Percentiles rank a stretch among this genome's conserved stretches.
Conservation (phyloP, 2,329 filamentous ascomycete species). For the Dactylellina cionopaga region DNA sequence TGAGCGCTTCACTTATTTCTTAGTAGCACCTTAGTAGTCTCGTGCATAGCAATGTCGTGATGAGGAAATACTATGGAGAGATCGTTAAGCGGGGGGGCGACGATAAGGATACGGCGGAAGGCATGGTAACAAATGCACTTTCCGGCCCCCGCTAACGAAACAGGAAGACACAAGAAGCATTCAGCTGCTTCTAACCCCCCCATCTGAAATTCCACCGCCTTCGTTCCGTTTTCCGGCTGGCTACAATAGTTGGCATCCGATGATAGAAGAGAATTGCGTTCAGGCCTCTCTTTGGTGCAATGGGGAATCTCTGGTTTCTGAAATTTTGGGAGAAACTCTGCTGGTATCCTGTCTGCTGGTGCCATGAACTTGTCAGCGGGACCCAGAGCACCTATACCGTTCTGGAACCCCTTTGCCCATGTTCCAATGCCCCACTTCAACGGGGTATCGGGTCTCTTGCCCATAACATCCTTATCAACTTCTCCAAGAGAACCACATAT, state of each 20-base stretch:
- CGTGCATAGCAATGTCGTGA: slow-evolving; percentile 41
- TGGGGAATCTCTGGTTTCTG: slow-evolving; percentile 20
- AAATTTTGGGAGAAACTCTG: slow-evolving; percentile 6
- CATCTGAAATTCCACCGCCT: slow-evolving; percentile 5
- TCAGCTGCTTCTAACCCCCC: slow-evolving; percentile 3
- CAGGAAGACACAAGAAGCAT: slow-evolving; percentile 14
- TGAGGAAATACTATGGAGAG: slow-evolving; percentile 9
- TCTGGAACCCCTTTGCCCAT: too few species aligned
- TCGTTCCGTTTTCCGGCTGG: not conserved
- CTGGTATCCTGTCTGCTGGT: slow-evolving; percentile 13
- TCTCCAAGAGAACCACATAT: too few species aligned
- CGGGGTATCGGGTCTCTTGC: too few species aligned
- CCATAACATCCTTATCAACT: too few species aligned
- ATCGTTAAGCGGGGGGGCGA: slow-evolving; percentile 30
- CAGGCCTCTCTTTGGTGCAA: slow-evolving; percentile 15
- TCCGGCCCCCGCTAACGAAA: slow-evolving; percentile 23
- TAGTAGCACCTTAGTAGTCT: slow-evolving; percentile 18
- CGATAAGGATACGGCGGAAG: slow-evolving; percentile 39
- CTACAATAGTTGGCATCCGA: too few species aligned
- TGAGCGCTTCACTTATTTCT: slow-evolving; percentile 31
- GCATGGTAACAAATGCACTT: slow-evolving; percentile 12
- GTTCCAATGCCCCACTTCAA: too few species aligned
- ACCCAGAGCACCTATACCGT: too few species aligned
- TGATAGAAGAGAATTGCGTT: too few species aligned
- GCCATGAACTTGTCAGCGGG: too few species aligned